Conservation (phyloP, 2,329 filamentous ascomycete species). For the Aspergillus niger region DNA sequence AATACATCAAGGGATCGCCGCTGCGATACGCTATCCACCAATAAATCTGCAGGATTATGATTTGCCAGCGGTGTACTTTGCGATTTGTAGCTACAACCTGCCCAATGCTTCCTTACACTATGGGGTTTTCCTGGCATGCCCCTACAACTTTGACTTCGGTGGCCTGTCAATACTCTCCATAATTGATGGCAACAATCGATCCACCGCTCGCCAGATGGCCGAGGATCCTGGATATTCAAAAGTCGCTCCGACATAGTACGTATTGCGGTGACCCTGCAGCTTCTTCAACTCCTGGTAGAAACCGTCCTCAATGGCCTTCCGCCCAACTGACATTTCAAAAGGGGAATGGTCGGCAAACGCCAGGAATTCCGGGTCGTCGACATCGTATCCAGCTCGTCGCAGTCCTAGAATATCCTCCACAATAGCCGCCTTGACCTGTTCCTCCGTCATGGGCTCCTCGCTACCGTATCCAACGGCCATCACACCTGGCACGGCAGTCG, state of each 20-base stretch:
- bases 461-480: constrained; percentile 9
- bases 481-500: not conserved
- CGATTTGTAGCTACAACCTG: not conserved
- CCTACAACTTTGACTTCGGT: not conserved
- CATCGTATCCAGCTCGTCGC: not conserved
- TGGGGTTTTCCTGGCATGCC: too few relatives aligned
- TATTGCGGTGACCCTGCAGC: constrained; percentile 41
- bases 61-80: too few relatives aligned
- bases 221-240: constrained; percentile 15
- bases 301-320: constrained; percentile 34
- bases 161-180: not conserved
- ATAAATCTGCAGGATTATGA: not conserved
- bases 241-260: constrained; percentile 42
- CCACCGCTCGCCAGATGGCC: constrained; percentile 2
- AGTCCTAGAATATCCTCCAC: constrained; percentile 2
- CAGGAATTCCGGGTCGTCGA: constrained; percentile 16
- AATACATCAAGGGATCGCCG: not conserved
- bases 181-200: constrained; percentile 1
- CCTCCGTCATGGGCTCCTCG: constrained; percentile 5
- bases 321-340: constrained; percentile 32
- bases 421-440: constrained; percentile 8
- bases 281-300: constrained; percentile 41
- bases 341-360: constrained; percentile 27
- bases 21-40: not conserved
- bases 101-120: not conserved